Percentiles rank a stretch among this genome's conserved stretches.
These are phyloP conservation scores for Verruconis gallopava DNA, from an alignment of 2,329 filamentous ascomycete genomes.

Conservation along the genomic window DNA sequence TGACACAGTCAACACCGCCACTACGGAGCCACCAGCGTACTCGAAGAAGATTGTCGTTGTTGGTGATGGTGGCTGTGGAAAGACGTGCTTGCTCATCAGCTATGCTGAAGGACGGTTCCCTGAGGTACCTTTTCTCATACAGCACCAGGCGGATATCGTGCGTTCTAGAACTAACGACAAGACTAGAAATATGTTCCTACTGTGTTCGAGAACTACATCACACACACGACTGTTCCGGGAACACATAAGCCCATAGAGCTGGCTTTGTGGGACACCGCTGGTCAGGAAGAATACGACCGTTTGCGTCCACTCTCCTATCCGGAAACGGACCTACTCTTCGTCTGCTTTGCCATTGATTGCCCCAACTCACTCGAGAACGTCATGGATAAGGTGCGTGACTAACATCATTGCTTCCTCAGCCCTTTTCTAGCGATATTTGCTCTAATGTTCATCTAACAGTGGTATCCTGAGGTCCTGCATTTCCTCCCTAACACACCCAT, in stretches of 20 bases:
- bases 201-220: constrained; percentile 99
- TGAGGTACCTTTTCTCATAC: too few species aligned
- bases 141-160: too few species aligned
- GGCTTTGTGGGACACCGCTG: constrained; percentile 95
- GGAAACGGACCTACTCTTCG: constrained; percentile 93
- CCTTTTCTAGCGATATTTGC: neutral
- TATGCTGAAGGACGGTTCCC: constrained; percentile 98
- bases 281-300: constrained; percentile 96
- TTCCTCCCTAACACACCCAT: constrained; percentile 97
- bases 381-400: constrained; percentile 99
- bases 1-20: constrained; percentile 50
- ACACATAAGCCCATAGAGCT: constrained; percentile 93
- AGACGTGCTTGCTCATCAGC: constrained; percentile 96
- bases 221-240: constrained; percentile 76
- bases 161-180: too few species aligned
- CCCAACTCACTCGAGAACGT: constrained; percentile 97
- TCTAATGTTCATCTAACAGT: constrained; percentile 44
- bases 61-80: constrained; percentile 93
- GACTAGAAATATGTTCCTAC: constrained; percentile 96
- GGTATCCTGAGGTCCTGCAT: constrained; percentile 97
- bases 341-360: constrained; percentile 98
- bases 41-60: constrained; percentile 99
- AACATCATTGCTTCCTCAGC: constrained; percentile 17
- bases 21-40: constrained; percentile 83
- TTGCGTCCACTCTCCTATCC: constrained; percentile 92